Evolutionary conservation across 2,329 filamentous ascomycete genomes (phyloP).

Genomic region (Penicillium sclerotiorum): DNA sequence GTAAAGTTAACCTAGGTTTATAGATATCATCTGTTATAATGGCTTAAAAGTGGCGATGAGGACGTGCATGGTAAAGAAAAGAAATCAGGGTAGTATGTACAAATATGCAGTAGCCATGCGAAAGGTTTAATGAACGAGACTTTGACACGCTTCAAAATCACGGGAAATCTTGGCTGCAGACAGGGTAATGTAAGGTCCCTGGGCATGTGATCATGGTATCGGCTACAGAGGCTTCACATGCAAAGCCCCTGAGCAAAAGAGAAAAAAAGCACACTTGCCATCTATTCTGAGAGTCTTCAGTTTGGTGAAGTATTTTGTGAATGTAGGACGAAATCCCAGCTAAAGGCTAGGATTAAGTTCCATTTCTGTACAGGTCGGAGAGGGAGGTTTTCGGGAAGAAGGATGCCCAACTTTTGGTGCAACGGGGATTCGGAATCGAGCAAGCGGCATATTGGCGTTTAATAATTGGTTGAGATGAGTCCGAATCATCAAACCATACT

Average conservation of each 20-base stretch:
- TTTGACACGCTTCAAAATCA: not conserved
- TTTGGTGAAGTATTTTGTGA: conserved; percentile 11
- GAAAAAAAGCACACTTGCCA: conserved; percentile 14
- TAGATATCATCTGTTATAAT: not conserved
- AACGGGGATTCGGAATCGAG: not conserved
- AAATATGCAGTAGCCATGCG: conserved; percentile 3
- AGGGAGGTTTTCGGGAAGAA: not conserved
- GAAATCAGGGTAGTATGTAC: conserved; percentile 8
- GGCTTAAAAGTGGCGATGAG: not conserved
- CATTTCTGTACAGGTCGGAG: conserved; percentile 23
- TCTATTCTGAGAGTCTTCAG: conserved; percentile 19
- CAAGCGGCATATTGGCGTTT: conserved; percentile 2
- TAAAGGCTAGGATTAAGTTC: conserved; percentile 8
- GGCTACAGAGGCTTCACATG: conserved; percentile 21
- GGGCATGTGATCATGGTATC: conserved; percentile 19
- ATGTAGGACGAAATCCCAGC: conserved; percentile 17
- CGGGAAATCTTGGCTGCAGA: not conserved
- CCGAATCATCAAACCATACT: conserved; percentile 24
- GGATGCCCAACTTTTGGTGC: not conserved
- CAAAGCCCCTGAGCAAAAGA: conserved; percentile 8
- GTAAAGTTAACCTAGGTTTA: too few relatives aligned
- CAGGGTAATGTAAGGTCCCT: not conserved
- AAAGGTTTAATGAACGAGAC: not conserved
- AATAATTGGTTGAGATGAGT: conserved; percentile 5
- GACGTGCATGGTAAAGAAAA: not conserved